A percentile compares a stretch with the other conserved stretches of the same genome.
phyloP scores from a whole-genome alignment of 208 protist genomes.

The Eutreptiella sp. region DNA sequence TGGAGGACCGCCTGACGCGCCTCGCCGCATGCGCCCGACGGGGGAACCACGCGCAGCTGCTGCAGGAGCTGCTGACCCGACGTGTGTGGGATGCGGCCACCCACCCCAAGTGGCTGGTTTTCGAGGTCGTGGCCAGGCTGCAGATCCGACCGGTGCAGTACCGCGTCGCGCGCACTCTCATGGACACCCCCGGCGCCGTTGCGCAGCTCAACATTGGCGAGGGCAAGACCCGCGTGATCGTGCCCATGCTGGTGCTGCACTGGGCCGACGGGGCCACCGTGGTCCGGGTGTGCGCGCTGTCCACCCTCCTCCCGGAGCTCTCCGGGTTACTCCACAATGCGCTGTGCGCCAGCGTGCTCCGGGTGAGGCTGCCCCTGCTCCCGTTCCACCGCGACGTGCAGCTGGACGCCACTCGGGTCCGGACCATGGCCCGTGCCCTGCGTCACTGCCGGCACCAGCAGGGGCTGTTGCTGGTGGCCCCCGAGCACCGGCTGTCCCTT shows the following conservation, averaged over 20 bases:
- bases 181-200: neutral
- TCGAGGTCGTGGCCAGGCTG: neutral
- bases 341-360: neutral
- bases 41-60: no score
- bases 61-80: no score
- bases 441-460: no score
- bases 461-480: neutral
- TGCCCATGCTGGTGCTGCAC: constrained; percentile 16
- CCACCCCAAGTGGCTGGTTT: no score
- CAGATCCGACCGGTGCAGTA: constrained; percentile 4
- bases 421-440: neutral
- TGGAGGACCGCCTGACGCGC: no score
- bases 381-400: constrained; percentile 3
- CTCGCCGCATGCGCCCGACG: no score
- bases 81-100: no score
- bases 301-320: neutral
- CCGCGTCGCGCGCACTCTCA: neutral
- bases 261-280: neutral
- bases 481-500: constrained; percentile 1
- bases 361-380: neutral
- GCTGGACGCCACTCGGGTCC: no score
- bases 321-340: neutral
- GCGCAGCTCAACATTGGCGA: constrained; percentile 25
- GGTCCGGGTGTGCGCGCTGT: neutral
- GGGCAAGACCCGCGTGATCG: constrained; percentile 16